Evolutionary conservation across 495 filamentous ascomycete species (phyloP).

Genomic region (Xylaria telfairii): DNA sequence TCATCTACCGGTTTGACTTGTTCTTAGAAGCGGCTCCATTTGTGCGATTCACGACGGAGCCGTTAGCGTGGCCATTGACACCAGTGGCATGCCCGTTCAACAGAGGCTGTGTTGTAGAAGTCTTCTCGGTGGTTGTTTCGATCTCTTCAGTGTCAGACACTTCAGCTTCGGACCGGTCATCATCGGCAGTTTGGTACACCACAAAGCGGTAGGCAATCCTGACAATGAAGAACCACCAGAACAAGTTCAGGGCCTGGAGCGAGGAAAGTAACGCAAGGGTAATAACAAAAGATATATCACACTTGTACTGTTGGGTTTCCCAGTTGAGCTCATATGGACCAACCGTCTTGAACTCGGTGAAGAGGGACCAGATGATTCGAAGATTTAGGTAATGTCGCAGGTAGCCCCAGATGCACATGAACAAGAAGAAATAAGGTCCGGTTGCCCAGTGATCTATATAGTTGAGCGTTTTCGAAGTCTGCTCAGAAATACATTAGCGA

Average conservation of each 20-base stretch:
- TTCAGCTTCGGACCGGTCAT: conserved; percentile 59
- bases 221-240: conserved; percentile 86
- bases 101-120: conserved; percentile 25
- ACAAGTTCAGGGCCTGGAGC: conserved; percentile 82
- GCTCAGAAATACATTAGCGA: conserved; percentile 17
- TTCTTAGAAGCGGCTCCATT: conserved; percentile 30
- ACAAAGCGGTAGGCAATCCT: conserved; percentile 69
- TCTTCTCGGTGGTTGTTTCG: conserved; percentile 37
- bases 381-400: conserved; percentile 91
- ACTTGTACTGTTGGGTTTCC: conserved; percentile 85
- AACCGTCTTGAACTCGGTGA: conserved; percentile 87
- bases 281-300: conserved; percentile 74
- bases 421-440: conserved; percentile 81
- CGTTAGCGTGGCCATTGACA: conserved; percentile 30
- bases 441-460: conserved; percentile 83
- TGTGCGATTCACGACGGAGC: conserved; percentile 28
- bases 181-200: conserved; percentile 52
- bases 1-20: conserved; percentile 6
- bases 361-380: conserved; percentile 79
- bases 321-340: conserved; percentile 89
- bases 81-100: conserved; percentile 32
- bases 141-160: conserved; percentile 54
- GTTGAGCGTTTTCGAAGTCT: conserved; percentile 94
- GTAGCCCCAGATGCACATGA: conserved; percentile 89
- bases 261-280: conserved; percentile 71